A percentile compares a stretch with the other conserved stretches of the same genome.
Conservation (phyloP, 1,284 basidiomycete genomes). For the Microbotryomycetes sp. region DNA sequence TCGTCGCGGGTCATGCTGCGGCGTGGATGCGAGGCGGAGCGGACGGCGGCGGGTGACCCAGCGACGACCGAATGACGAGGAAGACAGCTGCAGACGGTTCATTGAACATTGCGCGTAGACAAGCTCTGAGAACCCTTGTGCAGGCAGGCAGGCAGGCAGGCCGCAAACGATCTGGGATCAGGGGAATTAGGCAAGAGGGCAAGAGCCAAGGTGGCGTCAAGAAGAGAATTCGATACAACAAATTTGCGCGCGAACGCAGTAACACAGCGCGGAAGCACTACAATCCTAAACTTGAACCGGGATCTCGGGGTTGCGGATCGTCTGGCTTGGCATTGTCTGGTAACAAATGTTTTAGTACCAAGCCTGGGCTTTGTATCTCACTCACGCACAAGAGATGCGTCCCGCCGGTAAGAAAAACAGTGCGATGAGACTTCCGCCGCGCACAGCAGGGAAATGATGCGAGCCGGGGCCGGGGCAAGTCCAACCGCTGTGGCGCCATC, state of each 20-base stretch:
- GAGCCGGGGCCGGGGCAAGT: conserved; percentile 13
- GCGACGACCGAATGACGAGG: not conserved
- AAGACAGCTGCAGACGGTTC: not conserved
- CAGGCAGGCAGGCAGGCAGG: too few relatives aligned
- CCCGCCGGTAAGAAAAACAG: conserved; percentile 13
- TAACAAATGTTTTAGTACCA: not conserved
- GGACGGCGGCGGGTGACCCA: not conserved
- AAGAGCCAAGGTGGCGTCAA: too few relatives aligned
- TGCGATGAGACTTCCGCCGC: conserved; percentile 8
- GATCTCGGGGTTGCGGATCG: conserved; percentile 8
- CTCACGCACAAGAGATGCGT: too few relatives aligned
- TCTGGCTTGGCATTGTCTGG: conserved; percentile 10
- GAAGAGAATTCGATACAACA: too few relatives aligned
- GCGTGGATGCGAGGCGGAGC: too few relatives aligned
- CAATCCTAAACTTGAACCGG: conserved; percentile 1
- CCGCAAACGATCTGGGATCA: too few relatives aligned
- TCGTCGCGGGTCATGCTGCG: not conserved
- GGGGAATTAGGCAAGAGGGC: too few relatives aligned
- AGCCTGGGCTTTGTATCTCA: conserved; percentile 3
- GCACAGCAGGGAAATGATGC: conserved; percentile 10
- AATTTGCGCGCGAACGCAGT: too few relatives aligned
- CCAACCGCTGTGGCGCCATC: conserved; percentile 6
- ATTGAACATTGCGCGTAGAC: not conserved
- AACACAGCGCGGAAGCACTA: too few relatives aligned
- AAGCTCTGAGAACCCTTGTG: too few relatives aligned